Conservation (phyloP, 1,284 basidiomycete species). For the Cerrena zonata region DNA sequence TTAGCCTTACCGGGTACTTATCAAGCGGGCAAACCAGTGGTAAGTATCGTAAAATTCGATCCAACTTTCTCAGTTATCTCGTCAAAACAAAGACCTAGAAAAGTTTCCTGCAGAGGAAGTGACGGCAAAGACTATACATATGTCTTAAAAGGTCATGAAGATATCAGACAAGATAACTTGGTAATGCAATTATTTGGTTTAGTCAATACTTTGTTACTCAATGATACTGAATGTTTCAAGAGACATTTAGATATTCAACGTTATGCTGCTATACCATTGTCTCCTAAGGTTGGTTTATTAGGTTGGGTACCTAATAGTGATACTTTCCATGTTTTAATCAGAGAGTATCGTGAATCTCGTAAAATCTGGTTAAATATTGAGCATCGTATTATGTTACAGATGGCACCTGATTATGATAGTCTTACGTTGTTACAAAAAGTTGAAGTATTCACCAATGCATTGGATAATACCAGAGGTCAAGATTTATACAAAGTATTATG, state of each 20-base stretch:
- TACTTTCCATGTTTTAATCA: slow-evolving; percentile 95
- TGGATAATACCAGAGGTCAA: slow-evolving; percentile 98
- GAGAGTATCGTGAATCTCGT: slow-evolving; percentile 88
- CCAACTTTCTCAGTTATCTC: slow-evolving; percentile 88
- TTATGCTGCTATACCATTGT: slow-evolving; percentile 91
- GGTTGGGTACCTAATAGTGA: slow-evolving; percentile 98
- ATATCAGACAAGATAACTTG: slow-evolving; percentile 96
- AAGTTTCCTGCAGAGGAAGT: slow-evolving; percentile 82
- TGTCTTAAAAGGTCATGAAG: slow-evolving; percentile 95
- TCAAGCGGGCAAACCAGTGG: slow-evolving; percentile 81
- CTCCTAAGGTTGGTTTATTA: slow-evolving; percentile 90
- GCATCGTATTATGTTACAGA: slow-evolving; percentile 97
- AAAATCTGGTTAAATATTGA: slow-evolving; percentile 98
- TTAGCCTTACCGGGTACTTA: slow-evolving; percentile 97
- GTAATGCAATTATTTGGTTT: slow-evolving; percentile 99
- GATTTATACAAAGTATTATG: slow-evolving; percentile 98
- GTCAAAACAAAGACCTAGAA: slow-evolving; percentile 96
- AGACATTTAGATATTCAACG: slow-evolving; percentile 91
- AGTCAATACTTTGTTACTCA: slow-evolving; percentile 89
- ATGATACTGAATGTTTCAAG: slow-evolving; percentile 94
- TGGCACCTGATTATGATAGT: slow-evolving; percentile 98
- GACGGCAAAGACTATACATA: slow-evolving; percentile 95
- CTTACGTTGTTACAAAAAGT: slow-evolving; percentile 94
- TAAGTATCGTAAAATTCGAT: slow-evolving; percentile 80
- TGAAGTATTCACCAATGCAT: slow-evolving; percentile 97